These are phyloP conservation scores for peach (Prunus persica) DNA, from an alignment of 306 rosid genomes.

Conservation along the genomic window Prunus_persica_NCBIv2 NC_034009.1:6441001-6441500, in stretches of 20 bases:
- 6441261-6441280: conserved; percentile 78
- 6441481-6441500: conserved; percentile 78
- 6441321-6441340: conserved; percentile 48
- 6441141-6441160: conserved; percentile 80
- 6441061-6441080: conserved; percentile 95
- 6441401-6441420: conserved; percentile 77
- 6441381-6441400: conserved; percentile 79
- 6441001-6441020: conserved; percentile 99
- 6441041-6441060: conserved; percentile 92
- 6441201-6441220: conserved; percentile 95
- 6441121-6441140: conserved; percentile 72
- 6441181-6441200: conserved; percentile 91
- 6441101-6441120: conserved; percentile 72
- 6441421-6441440: conserved; percentile 86
- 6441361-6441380: conserved; percentile 87
- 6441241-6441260: conserved; percentile 74
- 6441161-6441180: conserved; percentile 90
- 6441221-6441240: conserved; percentile 89
- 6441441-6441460: conserved; percentile 65
- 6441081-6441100: conserved; percentile 72
- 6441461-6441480: conserved; percentile 83
- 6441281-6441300: conserved; percentile 83
- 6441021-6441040: conserved; percentile 90
- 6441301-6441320: conserved; percentile 65
- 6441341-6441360: conserved; percentile 82